Conservation (phyloP, 352 stramenopile genomes). For the Blastocystis sp. region DNA sequence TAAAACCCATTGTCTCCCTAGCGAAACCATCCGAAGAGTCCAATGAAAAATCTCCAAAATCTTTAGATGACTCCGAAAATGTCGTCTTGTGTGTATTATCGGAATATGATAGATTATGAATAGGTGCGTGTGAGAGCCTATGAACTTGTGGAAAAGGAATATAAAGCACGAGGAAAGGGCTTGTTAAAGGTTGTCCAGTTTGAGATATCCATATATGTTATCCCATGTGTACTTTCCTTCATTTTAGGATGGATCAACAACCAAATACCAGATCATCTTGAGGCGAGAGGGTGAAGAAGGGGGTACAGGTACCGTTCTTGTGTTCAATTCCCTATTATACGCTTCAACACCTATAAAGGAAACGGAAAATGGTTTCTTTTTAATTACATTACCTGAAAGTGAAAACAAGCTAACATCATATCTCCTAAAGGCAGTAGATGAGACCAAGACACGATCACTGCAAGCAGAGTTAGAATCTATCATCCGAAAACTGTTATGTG, state of each 20-base stretch:
- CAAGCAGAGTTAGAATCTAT: constrained; percentile 10
- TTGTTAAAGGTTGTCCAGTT: constrained; percentile 12
- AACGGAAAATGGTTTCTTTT: neutral
- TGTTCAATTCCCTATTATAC: constrained; percentile 53
- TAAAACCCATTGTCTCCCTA: neutral
- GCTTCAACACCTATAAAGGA: neutral
- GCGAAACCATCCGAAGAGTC: neutral
- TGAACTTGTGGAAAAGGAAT: constrained; percentile 27
- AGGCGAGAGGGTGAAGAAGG: constrained; percentile 24
- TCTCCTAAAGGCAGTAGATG: constrained; percentile 20
- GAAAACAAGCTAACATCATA: neutral
- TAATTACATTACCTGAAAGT: constrained; percentile 41
- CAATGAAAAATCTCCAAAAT: neutral
- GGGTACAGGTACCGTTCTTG: constrained; percentile 14
- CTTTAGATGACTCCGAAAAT: neutral
- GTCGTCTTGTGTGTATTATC: constrained; percentile 8
- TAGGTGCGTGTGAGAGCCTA: constrained; percentile 4
- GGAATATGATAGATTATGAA: neutral
- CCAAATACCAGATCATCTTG: constrained; percentile 28
- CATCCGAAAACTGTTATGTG: constrained; percentile 5
- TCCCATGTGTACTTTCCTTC: neutral
- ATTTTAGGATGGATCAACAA: neutral
- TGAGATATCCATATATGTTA: constrained; percentile 3
- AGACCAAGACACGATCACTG: neutral
- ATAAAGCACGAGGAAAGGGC: constrained; percentile 25